Conservation (phyloP, 345 rosid genomes). For the Rhodamnia rubescens region DNA sequence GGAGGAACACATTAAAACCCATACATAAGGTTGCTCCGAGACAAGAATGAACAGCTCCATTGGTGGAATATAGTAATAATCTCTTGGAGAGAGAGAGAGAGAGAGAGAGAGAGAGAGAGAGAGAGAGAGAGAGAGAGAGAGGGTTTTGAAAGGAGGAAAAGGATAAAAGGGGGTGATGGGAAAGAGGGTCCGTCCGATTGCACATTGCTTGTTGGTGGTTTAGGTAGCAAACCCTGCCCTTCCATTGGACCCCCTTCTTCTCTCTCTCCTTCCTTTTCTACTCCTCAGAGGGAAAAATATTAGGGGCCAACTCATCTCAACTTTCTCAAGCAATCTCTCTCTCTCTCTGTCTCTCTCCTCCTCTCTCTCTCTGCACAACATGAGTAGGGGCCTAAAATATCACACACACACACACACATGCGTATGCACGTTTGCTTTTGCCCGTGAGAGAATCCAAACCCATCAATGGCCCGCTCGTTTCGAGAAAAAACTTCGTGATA, state of each 20-base stretch:
- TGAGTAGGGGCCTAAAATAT: not conserved
- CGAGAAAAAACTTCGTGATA: too few relatives aligned
- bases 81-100: not conserved
- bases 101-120: not conserved
- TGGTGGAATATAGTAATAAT: not conserved
- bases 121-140: not conserved
- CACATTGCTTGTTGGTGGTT: slow-evolving; percentile 74
- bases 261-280: not conserved
- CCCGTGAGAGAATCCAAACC: not conserved
- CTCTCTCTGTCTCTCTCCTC: too few relatives aligned
- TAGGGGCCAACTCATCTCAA: slow-evolving; percentile 19
- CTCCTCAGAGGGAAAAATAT: not conserved
- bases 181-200: slow-evolving; percentile 21
- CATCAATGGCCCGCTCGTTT: too few relatives aligned
- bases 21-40: not conserved
- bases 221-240: slow-evolving; percentile 63
- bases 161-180: slow-evolving; percentile 5
- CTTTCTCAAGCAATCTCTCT: slow-evolving; percentile 1
- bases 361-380: not conserved
- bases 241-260: slow-evolving; percentile 18
- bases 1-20: not conserved
- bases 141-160: slow-evolving; percentile 15
- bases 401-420: not conserved
- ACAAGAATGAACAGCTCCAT: not conserved
- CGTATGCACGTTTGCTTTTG: not conserved